phyloP scores from a whole-genome alignment of 1,284 basidiomycete species.

The Trichosporon coremiiforme region DNA sequence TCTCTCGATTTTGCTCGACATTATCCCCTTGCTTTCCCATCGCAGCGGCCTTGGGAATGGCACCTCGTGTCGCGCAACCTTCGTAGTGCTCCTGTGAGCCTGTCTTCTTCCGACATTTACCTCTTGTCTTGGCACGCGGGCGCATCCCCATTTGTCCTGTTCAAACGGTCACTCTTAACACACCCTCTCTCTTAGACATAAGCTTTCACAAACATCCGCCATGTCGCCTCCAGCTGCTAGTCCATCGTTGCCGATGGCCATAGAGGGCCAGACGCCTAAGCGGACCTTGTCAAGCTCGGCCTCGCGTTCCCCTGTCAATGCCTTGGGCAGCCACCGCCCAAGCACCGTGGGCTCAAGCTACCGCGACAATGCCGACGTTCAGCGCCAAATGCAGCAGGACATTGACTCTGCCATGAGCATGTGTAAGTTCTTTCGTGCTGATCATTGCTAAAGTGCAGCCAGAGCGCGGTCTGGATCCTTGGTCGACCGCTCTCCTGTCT shows the following conservation, averaged over 20 bases:
- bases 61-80: not conserved
- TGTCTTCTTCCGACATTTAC: not conserved
- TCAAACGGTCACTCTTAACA: not conserved
- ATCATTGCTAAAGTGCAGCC: conserved; percentile 32
- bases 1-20: not conserved
- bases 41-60: not conserved
- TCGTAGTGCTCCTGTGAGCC: conserved; percentile 12
- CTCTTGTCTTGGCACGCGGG: not conserved
- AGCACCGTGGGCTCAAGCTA: conserved; percentile 27
- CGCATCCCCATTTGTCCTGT: not conserved
- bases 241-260: conserved; percentile 7
- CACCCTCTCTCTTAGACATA: not conserved
- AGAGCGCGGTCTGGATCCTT: conserved; percentile 52
- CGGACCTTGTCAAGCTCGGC: conserved; percentile 31
- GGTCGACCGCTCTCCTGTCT: conserved; percentile 35
- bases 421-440: conserved; percentile 39
- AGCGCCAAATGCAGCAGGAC: conserved; percentile 54
- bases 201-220: not conserved
- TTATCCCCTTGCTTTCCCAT: not conserved
- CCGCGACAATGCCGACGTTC: conserved; percentile 36
- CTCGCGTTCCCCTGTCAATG: conserved; percentile 40
- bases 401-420: conserved; percentile 54
- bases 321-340: conserved; percentile 27
- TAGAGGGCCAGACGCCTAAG: conserved; percentile 15
- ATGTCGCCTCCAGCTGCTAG: conserved; percentile 9